Evolutionary conservation across 2,329 filamentous ascomycete genomes (phyloP), one percentile per base, ranked within the genome.

Genomic region (Colletotrichum filicis): DNA sequence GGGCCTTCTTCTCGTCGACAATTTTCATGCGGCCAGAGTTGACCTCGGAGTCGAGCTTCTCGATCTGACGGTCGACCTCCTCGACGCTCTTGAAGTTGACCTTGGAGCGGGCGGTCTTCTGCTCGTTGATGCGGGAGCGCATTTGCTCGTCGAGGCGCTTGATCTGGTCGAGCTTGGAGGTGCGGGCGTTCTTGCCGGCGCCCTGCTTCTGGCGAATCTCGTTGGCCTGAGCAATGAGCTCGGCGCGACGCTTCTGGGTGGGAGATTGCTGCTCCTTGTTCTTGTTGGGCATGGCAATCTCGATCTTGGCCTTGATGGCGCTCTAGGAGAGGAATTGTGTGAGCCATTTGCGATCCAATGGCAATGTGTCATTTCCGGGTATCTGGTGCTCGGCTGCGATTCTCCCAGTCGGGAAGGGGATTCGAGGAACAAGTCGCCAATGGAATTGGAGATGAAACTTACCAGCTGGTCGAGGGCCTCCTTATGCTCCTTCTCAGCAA

Each of bases 1-100:
- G 88, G 9, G 94, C 92, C 90, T 98, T 98, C 89, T 95, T 97
- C 90, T 98, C 97, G 79, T 99, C 97, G 12, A 98, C 97, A 64
- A 99, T 87, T 86, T 95, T 97, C 93, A 99, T 95, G 82, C 90
- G 93, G 76, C 96, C 96, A 46, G 92, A 90, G 82, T 97, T 94
- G 78, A 98, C 95, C 82, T 96, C 90, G 84, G 92, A 92, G 77
- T 98, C 94, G 66, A 98, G 91, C 65, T 88, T 88, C 73, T 90
- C 89, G 78, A 98, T 97, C 84, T 97, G 91, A 75, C 89, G 88
- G 82, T 98, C 95, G 76, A 99, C 87, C 75, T 98, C 97, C 71
- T 98, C 95, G 67, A 91, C 90, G 78, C 88, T 95, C 90, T 97
- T 98, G 91, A 93, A 98, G 66, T 91, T 87, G 74, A 97, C 89